A percentile compares a stretch with the other conserved stretches of the same genome.
phyloP scores from a whole-genome alignment of 495 filamentous ascomycete species.

The Pyrenula aspistea region DNA sequence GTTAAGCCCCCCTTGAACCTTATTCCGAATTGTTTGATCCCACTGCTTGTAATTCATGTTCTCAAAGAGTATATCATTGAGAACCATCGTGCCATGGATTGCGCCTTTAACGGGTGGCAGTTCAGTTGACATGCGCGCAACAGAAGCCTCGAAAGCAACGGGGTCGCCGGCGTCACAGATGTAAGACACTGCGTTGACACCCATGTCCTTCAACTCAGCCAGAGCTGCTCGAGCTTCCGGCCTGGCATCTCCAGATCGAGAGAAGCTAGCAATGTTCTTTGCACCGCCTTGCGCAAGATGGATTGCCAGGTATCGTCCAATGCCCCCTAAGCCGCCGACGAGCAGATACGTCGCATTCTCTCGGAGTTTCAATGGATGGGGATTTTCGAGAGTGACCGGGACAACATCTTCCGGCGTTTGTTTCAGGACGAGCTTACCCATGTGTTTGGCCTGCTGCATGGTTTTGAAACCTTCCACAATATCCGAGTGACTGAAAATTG shows the following conservation, averaged over 20 bases:
- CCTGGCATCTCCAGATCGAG: constrained; percentile 23
- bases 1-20: constrained; percentile 26
- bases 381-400: not conserved
- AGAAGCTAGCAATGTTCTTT: constrained; percentile 36
- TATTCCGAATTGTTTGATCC: constrained; percentile 23
- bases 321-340: constrained; percentile 42
- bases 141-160: not conserved
- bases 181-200: constrained; percentile 11
- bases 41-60: constrained; percentile 43
- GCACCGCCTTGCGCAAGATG: constrained; percentile 45
- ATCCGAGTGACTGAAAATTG: constrained; percentile 14
- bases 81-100: constrained; percentile 31
- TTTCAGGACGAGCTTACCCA: constrained; percentile 47
- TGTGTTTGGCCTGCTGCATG: constrained; percentile 35
- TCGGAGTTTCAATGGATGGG: not conserved
- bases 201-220: not conserved
- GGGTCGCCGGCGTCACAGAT: constrained; percentile 27
- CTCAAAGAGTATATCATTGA: constrained; percentile 38
- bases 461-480: constrained; percentile 32
- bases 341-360: constrained; percentile 38
- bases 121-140: constrained; percentile 8
- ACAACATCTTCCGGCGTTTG: constrained; percentile 17
- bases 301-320: constrained; percentile 38
- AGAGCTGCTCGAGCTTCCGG: constrained; percentile 1
- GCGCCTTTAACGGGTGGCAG: constrained; percentile 35